Evolutionary conservation across 805 yeast species (phyloP), one percentile per base, ranked within the genome.

Genomic region (Saturnispora halmiae): DNA sequence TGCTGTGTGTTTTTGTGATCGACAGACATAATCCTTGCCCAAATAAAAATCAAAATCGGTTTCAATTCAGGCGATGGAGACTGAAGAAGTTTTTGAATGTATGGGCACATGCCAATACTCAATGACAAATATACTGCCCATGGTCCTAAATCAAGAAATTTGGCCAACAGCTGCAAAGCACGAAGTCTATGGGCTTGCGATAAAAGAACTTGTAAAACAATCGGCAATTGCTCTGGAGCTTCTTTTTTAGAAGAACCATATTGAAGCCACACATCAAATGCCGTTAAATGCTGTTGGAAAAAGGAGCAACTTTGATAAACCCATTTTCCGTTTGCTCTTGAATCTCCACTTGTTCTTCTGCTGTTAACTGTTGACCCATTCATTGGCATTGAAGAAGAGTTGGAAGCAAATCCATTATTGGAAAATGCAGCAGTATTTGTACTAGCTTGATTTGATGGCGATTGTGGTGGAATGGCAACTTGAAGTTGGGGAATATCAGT

Each of bases 21-120:
- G 19, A 92, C 94, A 3, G 96, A 88, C 92, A 92, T 86, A 18
- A 92, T 86, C 49, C 97, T 70, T 1, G 97, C 95, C 98, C 98
- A 92, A 41, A 92, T 92, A 53, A 90, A 92, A 2, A 92, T 92
- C 43, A 92, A 63, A 3, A 90, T 95, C 0, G 97, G 97, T 53
- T 87, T 87, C 44, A 92, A 67, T 54, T 92, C 97, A 21, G 85
- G 94, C 0, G 97, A 96, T 0, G 97, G 97, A 45, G 94, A 80
- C 56, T 90, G 97, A 26, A 92, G 64, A 18, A 92, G 69, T 52
- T 88, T 86, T 41, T 90, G 66, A 25, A 92, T 95, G 55, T 92
- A 92, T 0, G 97, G 97, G 60, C 90, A 92, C 24, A 92, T 90
- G 18, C 97, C 97, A 48, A 92, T 88, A 6, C 95, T 84, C 25